Evolutionary conservation across 805 yeast genomes (phyloP), one percentile per base, ranked within the genome.

Genomic region (Schwanniomyces polymorphus): DNA sequence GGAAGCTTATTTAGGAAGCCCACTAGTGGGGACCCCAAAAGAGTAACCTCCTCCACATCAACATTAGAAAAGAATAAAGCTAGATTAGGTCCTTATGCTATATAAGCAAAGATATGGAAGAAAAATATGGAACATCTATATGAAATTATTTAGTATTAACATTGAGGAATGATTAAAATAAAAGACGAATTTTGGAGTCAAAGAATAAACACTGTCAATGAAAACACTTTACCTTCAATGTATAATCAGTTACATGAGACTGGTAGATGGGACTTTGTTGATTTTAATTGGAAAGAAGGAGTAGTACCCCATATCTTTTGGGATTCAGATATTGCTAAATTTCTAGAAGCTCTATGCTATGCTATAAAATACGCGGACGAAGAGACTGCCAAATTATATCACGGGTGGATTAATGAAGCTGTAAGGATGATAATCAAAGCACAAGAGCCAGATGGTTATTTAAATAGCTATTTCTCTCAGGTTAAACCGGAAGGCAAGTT

Each of bases 401-500:
- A 27, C 6, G 48, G 25, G 2, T 55, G 60, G 60, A 48, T 59
- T 10, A 53, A 59, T 3, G 54, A 54, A 14, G 50, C 52, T 6
- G 44, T 51, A 12, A 41, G 44, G 4, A 54, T 57, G 62, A 47
- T 57, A 18, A 28, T 45, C 1, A 49, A 45, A 29, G 58, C 59
- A 10, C 63, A 59, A 44, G 52, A 56, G 29, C 53, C 53, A 5
- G 60, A 59, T 46, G 64, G 64, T 3, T 60, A 60, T 28, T 44
- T 60, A 21, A 60, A 60, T 38, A 43, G 50, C 27, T 56, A 55
- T 43, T 60, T 52, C 39, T 51, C 60, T 11, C 55, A 52, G 17
- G 50, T 59, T 17, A 57, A 53, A 3, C 52, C 73, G 35, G 56
- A 60, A 10, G 61, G 59, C 1, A 57, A 57, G 17, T 70, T 70